phyloP scores from a whole-genome alignment of 495 filamentous ascomycete genomes.

The Apodospora peruviana region DNA sequence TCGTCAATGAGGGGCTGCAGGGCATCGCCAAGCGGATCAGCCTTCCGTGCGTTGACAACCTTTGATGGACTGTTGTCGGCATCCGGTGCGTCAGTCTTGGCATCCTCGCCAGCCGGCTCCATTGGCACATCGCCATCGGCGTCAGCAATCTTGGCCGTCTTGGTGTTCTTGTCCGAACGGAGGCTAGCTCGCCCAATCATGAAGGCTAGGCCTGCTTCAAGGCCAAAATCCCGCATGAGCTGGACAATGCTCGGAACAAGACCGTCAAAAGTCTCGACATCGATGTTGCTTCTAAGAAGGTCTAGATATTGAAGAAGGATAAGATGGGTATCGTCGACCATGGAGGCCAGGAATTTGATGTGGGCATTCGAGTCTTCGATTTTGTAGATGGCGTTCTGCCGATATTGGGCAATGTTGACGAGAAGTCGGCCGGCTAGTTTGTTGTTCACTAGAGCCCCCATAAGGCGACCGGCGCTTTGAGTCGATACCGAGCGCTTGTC shows the following conservation, averaged over 20 bases:
- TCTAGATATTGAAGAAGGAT: conserved; percentile 86
- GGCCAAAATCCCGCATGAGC: conserved; percentile 71
- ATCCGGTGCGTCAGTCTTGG: conserved; percentile 1
- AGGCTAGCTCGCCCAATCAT: conserved; percentile 75
- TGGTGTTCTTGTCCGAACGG: conserved; percentile 33
- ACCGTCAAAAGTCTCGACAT: conserved; percentile 70
- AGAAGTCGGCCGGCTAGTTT: conserved; percentile 72
- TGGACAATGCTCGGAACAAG: conserved; percentile 69
- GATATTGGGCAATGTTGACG: conserved; percentile 83
- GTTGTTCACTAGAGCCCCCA: conserved; percentile 68
- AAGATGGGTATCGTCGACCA: conserved; percentile 84
- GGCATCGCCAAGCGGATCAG: conserved; percentile 62
- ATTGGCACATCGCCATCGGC: conserved; percentile 38
- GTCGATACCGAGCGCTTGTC: conserved; percentile 67
- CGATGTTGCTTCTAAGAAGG: conserved; percentile 72
- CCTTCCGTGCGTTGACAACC: conserved; percentile 26
- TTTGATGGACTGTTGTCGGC: conserved; percentile 11
- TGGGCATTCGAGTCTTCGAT: conserved; percentile 61
- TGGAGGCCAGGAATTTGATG: conserved; percentile 74
- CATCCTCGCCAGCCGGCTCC: conserved; percentile 21
- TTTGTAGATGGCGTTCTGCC: conserved; percentile 71
- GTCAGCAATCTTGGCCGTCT: conserved; percentile 22
- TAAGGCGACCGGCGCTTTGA: conserved; percentile 65
- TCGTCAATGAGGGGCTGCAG: conserved; percentile 69
- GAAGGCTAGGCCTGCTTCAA: conserved; percentile 81